A percentile compares a stretch with the other conserved stretches of the same genome.
Conservation (phyloP, 192 early-diverging fungal genomes). For the Linnemannia hyalina region DNA sequence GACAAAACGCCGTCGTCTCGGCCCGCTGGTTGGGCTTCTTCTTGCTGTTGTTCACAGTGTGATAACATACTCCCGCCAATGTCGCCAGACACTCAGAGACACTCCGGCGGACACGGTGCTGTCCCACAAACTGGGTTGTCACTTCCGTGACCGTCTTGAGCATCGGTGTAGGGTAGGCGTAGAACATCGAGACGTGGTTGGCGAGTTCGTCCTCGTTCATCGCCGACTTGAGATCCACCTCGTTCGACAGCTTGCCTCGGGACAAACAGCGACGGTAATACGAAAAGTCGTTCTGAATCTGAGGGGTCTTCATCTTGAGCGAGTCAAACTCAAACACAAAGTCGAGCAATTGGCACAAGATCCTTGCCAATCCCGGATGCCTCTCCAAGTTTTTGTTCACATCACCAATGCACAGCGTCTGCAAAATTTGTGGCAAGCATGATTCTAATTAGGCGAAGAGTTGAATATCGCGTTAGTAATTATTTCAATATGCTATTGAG, state of each 20-base stretch:
- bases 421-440: slow-evolving; percentile 73
- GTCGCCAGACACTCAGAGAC: slow-evolving; percentile 83
- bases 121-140: slow-evolving; percentile 75
- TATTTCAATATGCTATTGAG: neutral
- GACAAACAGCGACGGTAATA: slow-evolving; percentile 94
- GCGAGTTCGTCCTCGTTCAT: slow-evolving; percentile 89
- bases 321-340: slow-evolving; percentile 94
- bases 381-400: slow-evolving; percentile 76
- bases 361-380: slow-evolving; percentile 84
- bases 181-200: slow-evolving; percentile 96
- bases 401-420: slow-evolving; percentile 75
- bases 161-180: slow-evolving; percentile 96
- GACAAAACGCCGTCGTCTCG: slow-evolving; percentile 79
- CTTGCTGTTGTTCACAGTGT: slow-evolving; percentile 80
- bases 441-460: slow-evolving; percentile 60
- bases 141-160: slow-evolving; percentile 89
- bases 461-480: neutral
- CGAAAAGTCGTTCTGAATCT: slow-evolving; percentile 98
- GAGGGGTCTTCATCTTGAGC: slow-evolving; percentile 88
- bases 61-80: slow-evolving; percentile 82
- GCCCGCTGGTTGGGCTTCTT: slow-evolving; percentile 64
- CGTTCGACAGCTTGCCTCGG: slow-evolving; percentile 77
- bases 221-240: slow-evolving; percentile 70
- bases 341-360: slow-evolving; percentile 87
- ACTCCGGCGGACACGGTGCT: slow-evolving; percentile 56